Evolutionary conservation across 306 rosid species (phyloP).

Genomic region (Rosa persica): DNA sequence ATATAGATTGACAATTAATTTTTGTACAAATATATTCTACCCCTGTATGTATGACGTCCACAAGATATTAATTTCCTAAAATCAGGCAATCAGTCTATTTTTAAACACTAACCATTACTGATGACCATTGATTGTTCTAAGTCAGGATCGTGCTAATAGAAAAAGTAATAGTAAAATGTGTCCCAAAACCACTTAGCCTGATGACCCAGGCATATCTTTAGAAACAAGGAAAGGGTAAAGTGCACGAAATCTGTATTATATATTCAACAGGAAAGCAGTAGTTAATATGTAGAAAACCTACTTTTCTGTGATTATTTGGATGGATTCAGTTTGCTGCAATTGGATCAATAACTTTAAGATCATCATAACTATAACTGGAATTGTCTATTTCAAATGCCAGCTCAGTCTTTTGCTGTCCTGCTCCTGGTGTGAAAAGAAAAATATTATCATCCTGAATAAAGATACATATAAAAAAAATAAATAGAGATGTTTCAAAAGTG

Average conservation of each 20-base stretch:
- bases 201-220: neutral
- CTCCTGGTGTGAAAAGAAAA: conserved; percentile 34
- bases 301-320: conserved; percentile 89
- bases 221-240: neutral
- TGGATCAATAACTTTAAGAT: conserved; percentile 78
- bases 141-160: neutral
- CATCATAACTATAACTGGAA: conserved; percentile 44
- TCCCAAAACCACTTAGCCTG: neutral
- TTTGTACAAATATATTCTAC: neutral
- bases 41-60: neutral
- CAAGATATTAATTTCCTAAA: neutral
- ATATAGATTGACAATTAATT: neutral
- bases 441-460: neutral
- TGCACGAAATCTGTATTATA: neutral
- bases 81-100: neutral
- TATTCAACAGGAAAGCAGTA: conserved; percentile 12
- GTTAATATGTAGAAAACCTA: conserved; percentile 28
- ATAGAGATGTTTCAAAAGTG: conserved; percentile 3
- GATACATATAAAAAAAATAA: conserved; percentile 3
- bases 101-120: neutral
- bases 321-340: conserved; percentile 86
- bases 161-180: neutral
- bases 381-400: conserved; percentile 34
- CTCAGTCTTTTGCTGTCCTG: conserved; percentile 21
- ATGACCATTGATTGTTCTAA: neutral